A percentile compares a stretch with the other conserved stretches of the same genome.
Conservation (phyloP, 495 filamentous ascomycete genomes). For the Penicillium daleae region DNA sequence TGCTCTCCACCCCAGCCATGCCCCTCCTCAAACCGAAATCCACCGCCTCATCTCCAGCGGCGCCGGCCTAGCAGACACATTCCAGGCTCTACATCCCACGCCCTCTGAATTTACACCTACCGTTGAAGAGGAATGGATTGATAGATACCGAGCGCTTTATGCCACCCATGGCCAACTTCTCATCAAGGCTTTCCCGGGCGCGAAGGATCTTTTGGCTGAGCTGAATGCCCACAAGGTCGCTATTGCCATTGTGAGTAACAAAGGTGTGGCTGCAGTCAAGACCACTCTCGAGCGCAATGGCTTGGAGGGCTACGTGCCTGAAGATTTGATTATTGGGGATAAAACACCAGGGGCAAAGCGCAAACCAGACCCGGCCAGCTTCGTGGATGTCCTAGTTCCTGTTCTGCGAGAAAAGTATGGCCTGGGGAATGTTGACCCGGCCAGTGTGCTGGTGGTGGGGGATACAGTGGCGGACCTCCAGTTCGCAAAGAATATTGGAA, state of each 20-base stretch:
- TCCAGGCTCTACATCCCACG: slow-evolving; percentile 24
- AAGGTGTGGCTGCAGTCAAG: slow-evolving; percentile 28
- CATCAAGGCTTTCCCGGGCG: slow-evolving; percentile 28
- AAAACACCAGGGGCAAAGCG: slow-evolving; percentile 26
- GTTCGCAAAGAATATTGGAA: slow-evolving; percentile 27
- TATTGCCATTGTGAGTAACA: slow-evolving; percentile 36
- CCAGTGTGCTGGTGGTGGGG: slow-evolving; percentile 27
- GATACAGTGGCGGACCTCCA: slow-evolving; percentile 31
- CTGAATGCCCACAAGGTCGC: slow-evolving; percentile 21
- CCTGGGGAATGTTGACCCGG: slow-evolving; percentile 3
- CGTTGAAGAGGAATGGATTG: slow-evolving; percentile 23
- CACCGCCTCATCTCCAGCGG: slow-evolving; percentile 29
- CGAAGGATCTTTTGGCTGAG: slow-evolving; percentile 20
- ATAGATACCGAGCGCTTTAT: slow-evolving; percentile 32
- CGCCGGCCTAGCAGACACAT: slow-evolving; percentile 23
- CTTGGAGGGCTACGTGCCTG: slow-evolving; percentile 19
- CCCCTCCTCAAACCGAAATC: slow-evolving; percentile 18
- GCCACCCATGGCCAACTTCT: slow-evolving; percentile 30
- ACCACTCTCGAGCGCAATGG: slow-evolving; percentile 26
- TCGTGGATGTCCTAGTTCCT: slow-evolving; percentile 28
- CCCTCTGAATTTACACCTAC: slow-evolving; percentile 15
- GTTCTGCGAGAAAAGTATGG: slow-evolving; percentile 13
- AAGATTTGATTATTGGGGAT: slow-evolving; percentile 32
- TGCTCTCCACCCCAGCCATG: slow-evolving; percentile 26
- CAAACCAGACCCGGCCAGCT: slow-evolving; percentile 34